phyloP scores from a whole-genome alignment of 148 eudicot species.

The Polygonum aviculare region DNA sequence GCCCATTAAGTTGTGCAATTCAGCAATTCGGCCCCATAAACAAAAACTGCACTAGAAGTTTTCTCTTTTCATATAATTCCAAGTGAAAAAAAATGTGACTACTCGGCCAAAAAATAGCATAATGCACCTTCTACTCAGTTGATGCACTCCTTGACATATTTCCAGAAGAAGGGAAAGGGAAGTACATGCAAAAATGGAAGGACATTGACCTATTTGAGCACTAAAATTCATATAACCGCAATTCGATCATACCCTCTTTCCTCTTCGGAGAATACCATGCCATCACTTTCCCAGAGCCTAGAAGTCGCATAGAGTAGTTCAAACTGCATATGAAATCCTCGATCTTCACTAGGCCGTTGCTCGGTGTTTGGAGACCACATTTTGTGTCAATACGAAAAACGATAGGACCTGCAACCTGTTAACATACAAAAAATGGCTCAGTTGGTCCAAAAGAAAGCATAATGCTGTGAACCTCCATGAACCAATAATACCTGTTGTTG shows the following conservation, averaged over 20 bases:
- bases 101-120: background rate
- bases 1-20: background rate
- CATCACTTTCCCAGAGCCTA: conserved; percentile 65
- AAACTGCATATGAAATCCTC: conserved; percentile 68
- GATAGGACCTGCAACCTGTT: conserved; percentile 67
- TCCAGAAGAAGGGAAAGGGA: background rate
- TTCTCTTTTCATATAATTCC: background rate
- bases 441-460: background rate
- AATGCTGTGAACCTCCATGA: background rate
- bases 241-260: conserved; percentile 71
- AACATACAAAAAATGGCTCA: background rate
- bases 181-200: background rate
- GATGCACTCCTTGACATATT: conserved; percentile 4
- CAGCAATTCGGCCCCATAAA: background rate
- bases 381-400: conserved; percentile 66
- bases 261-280: conserved; percentile 86
- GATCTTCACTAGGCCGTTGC: conserved; percentile 28
- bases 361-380: conserved; percentile 27
- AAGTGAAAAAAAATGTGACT: background rate
- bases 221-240: conserved; percentile 61
- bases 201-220: background rate
- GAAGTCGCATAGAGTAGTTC: conserved; percentile 52
- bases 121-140: background rate
- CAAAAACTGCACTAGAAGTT: background rate
- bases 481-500: conserved; percentile 68